Base-by-base conservation (phyloP, 1,284 basidiomycete species). In the Gymnopus androsaceus region DNA sequence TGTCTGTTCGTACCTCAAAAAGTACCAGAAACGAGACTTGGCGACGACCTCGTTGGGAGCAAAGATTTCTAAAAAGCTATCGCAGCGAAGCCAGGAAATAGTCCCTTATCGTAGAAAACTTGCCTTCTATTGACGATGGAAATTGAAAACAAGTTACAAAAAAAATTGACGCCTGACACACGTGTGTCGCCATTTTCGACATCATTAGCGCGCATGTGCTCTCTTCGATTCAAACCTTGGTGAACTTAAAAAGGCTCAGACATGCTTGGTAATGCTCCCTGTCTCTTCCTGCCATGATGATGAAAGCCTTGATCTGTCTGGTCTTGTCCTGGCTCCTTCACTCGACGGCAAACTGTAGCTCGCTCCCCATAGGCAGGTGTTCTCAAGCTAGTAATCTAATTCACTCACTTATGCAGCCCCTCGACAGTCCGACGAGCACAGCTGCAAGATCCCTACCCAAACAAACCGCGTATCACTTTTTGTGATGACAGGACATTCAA, bases 11-110 rank as follows among this genome's bases (percentile, higher is more conserved):
- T 63, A 89, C 88, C 88, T 83, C 64, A 99, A 84, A 87, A 97
- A 99, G 83, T 98, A 99, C 96, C 97, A 99, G 91, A 97, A 99
- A 62, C 96, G 90, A 59, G 93, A 97, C 84, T 99, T 98, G 70
- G 97, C 97, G 68, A 99, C 94, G 65, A 98, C 89, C 66, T 97
- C 94, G 76, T 99, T 99, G 67, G 93, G 92, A 63, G 97, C 96
- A 73, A 99, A 99, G 75, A 99, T 98, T n/a, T n/a, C n/a, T n/a
- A n/a, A n/a, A n/a, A n/a, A n/a, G n/a, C n/a, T n/a, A n/a, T n/a
- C n/a, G n/a, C n/a, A n/a, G n/a, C n/a, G n/a, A n/a, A n/a, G n/a
- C n/a, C n/a, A n/a, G n/a, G n/a, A n/a, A n/a, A n/a, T n/a, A n/a
- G n/a, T n/a, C n/a, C n/a, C n/a, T n/a, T n/a, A n/a, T n/a, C n/a